phyloP scores from a whole-genome alignment of 1,284 basidiomycete species.

The Rhizoctonia solani region DNA sequence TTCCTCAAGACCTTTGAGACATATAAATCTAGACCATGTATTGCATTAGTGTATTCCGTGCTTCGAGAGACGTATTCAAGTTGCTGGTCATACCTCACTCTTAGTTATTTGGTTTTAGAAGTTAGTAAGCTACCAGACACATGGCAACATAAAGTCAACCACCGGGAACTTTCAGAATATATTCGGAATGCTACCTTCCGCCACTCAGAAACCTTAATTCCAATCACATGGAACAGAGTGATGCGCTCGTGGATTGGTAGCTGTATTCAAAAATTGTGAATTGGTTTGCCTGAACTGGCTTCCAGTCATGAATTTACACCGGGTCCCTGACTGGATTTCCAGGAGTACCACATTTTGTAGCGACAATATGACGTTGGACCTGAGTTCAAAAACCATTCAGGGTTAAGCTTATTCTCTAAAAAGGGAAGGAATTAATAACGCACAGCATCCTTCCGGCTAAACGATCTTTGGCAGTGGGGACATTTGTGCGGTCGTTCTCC shows the following conservation, averaged over 20 bases:
- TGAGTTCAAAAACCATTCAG: neutral
- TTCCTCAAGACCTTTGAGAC: no score
- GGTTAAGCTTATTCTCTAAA: neutral
- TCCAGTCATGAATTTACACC: neutral
- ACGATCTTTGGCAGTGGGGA: neutral
- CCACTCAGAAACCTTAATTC: neutral
- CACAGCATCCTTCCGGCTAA: conserved; percentile 31
- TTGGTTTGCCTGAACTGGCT: neutral
- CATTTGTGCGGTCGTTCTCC: conserved; percentile 12
- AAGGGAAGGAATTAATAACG: neutral
- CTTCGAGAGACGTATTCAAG: no score
- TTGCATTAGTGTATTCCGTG: no score
- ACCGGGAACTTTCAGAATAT: neutral
- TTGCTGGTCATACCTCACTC: no score
- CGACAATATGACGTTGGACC: neutral
- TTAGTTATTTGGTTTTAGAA: neutral
- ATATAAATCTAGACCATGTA: no score
- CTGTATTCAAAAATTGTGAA: neutral
- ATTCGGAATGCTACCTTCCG: neutral
- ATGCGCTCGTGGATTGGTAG: neutral
- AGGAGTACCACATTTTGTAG: neutral
- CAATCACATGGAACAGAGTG: neutral
- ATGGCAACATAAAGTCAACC: neutral
- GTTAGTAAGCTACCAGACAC: neutral
- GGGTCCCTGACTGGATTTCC: neutral